phyloP scores from a whole-genome alignment of 2,329 filamentous ascomycete genomes.

The Colletotrichum agaves region DNA sequence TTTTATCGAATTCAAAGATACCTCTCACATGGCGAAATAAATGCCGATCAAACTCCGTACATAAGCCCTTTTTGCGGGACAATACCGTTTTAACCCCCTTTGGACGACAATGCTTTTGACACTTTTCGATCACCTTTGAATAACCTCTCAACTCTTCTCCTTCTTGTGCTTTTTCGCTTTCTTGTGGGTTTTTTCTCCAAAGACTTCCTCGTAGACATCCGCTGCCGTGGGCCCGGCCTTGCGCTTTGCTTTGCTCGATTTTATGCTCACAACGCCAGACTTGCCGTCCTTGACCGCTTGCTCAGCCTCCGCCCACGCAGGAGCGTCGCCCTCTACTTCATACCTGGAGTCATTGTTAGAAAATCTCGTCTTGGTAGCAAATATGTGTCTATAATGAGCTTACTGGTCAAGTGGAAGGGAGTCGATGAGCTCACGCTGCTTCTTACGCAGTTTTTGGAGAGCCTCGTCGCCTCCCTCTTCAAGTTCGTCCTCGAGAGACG shows the following conservation, averaged over 20 bases:
- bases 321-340: slow-evolving; percentile 71
- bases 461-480: slow-evolving; percentile 85
- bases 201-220: slow-evolving; percentile 71
- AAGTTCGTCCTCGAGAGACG: slow-evolving; percentile 81
- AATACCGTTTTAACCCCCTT: slow-evolving; percentile 22
- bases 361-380: background rate
- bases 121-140: slow-evolving; percentile 20
- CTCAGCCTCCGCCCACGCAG: slow-evolving; percentile 77
- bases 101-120: slow-evolving; percentile 29
- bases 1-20: background rate
- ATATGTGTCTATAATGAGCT: slow-evolving; percentile 48
- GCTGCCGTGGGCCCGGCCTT: slow-evolving; percentile 72
- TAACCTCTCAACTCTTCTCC: slow-evolving; percentile 10
- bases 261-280: slow-evolving; percentile 80
- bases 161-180: slow-evolving; percentile 59
- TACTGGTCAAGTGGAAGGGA: slow-evolving; percentile 88
- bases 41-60: slow-evolving; percentile 32
- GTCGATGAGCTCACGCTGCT: slow-evolving; percentile 90
- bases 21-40: slow-evolving; percentile 10
- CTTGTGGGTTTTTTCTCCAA: slow-evolving; percentile 66
- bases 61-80: slow-evolving; percentile 20
- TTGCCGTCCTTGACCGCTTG: slow-evolving; percentile 75
- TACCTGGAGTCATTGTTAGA: slow-evolving; percentile 56
- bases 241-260: slow-evolving; percentile 79
- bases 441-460: slow-evolving; percentile 75